A percentile compares a stretch with the other conserved stretches of the same genome.
Evolutionary conservation across 148 eudicot genomes (phyloP).

Genomic region (Spergularia marina): DNA sequence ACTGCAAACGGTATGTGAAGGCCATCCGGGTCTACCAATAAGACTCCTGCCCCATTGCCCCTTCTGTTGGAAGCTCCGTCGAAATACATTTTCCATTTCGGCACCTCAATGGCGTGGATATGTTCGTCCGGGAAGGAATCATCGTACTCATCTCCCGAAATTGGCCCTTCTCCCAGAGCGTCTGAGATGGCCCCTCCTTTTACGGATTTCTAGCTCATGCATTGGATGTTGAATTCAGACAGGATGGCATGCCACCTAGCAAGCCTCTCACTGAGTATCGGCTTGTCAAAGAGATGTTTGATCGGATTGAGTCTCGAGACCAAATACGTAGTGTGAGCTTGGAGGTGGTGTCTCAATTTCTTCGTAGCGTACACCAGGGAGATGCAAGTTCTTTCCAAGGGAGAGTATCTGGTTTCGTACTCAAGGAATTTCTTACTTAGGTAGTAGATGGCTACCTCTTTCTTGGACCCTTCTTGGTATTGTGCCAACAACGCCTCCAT

Average conservation of each 20-base stretch:
- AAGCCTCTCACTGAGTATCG: not conserved
- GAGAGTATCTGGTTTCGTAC: not conserved
- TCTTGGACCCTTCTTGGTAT: constrained; percentile 2
- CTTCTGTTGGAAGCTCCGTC: not conserved
- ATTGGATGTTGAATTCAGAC: not conserved
- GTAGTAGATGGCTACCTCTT: not conserved
- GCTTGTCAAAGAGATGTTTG: not conserved
- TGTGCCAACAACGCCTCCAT: not conserved
- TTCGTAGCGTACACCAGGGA: not conserved
- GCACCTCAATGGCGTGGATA: too few relatives aligned
- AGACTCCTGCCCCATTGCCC: too few relatives aligned
- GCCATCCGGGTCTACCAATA: too few relatives aligned
- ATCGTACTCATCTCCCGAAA: not conserved
- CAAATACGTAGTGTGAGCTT: not conserved
- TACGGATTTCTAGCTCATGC: too few relatives aligned
- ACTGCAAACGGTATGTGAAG: too few relatives aligned
- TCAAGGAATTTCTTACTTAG: not conserved
- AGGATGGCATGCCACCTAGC: not conserved
- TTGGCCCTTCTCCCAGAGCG: not conserved
- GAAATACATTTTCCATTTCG: not conserved
- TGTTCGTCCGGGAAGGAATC: not conserved
- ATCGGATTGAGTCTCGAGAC: not conserved
- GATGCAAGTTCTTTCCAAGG: not conserved
- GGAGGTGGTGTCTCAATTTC: not conserved
- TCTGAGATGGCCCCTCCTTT: not conserved